phyloP scores from a whole-genome alignment of 164 flowering plant species.

The Vitis riparia region DNA sequence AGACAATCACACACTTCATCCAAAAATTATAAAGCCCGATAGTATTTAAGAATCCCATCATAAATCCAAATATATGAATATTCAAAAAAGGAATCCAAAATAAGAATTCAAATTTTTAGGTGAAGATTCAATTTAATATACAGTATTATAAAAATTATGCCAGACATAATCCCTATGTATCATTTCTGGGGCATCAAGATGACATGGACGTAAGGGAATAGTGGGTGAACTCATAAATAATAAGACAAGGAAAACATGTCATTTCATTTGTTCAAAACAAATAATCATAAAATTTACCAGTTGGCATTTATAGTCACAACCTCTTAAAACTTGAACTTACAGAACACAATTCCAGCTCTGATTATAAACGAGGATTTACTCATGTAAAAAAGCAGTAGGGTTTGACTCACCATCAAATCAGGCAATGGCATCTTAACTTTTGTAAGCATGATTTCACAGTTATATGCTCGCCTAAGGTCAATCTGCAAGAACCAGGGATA shows the following conservation, averaged over 20 bases:
- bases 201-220: neutral
- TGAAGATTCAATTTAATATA: no score
- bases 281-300: conserved; percentile 3
- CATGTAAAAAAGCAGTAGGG: neutral
- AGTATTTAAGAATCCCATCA: no score
- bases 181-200: neutral
- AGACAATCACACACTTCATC: no score
- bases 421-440: conserved; percentile 92
- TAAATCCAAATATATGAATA: no score
- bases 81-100: no score
- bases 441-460: conserved; percentile 97
- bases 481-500: conserved; percentile 59
- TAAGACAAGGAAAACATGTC: neutral
- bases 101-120: no score
- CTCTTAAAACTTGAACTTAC: neutral
- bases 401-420: conserved; percentile 77
- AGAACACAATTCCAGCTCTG: neutral
- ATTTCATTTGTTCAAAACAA: neutral
- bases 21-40: no score
- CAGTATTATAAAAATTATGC: no score
- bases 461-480: conserved; percentile 84
- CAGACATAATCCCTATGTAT: no score
- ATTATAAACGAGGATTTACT: neutral
- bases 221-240: neutral
- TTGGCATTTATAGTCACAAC: neutral